phyloP scores from a whole-genome alignment of 1,139 yeast genomes.

The Nakaseomyces delphensis region DNA sequence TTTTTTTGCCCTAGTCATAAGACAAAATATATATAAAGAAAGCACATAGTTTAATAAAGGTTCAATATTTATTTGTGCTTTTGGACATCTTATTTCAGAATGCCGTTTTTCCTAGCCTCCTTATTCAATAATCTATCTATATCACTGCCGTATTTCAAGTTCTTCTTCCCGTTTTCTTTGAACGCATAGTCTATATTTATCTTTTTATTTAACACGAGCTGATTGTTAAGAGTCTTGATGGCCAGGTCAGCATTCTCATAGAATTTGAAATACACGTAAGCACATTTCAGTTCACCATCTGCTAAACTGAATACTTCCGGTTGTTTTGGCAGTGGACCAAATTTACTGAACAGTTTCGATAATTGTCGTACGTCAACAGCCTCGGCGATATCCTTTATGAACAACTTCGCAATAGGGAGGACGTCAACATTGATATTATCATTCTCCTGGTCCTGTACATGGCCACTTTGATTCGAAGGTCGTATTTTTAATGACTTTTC shows the following conservation, averaged over 20 bases:
- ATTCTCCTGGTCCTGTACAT: slow-evolving; percentile 23
- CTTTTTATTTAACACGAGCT: slow-evolving; percentile 57
- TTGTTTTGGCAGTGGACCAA: slow-evolving; percentile 52
- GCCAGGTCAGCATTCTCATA: slow-evolving; percentile 71
- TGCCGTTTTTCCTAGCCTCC: slow-evolving; percentile 44
- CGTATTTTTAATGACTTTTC: slow-evolving; percentile 59
- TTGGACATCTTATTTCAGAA: slow-evolving; percentile 15
- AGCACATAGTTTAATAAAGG: no score
- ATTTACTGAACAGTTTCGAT: slow-evolving; percentile 52
- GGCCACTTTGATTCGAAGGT: slow-evolving; percentile 34
- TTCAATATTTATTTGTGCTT: no score
- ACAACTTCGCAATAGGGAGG: slow-evolving; percentile 69
- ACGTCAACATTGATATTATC: slow-evolving; percentile 20
- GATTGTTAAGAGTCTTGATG: slow-evolving; percentile 58
- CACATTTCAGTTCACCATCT: slow-evolving; percentile 49
- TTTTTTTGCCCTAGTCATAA: no score
- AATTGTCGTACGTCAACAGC: slow-evolving; percentile 57
- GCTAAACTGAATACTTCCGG: slow-evolving; percentile 50
- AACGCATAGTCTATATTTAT: slow-evolving; percentile 62
- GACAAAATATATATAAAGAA: no score
- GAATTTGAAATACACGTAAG: slow-evolving; percentile 50
- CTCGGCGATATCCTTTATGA: slow-evolving; percentile 63
- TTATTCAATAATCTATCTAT: slow-evolving; percentile 67
- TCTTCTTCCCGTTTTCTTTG: slow-evolving; percentile 51
- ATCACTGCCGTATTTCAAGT: slow-evolving; percentile 65